These are phyloP conservation scores for Lippia alba DNA, from an alignment of 305 asterid species.

Conservation along the genomic window DNA sequence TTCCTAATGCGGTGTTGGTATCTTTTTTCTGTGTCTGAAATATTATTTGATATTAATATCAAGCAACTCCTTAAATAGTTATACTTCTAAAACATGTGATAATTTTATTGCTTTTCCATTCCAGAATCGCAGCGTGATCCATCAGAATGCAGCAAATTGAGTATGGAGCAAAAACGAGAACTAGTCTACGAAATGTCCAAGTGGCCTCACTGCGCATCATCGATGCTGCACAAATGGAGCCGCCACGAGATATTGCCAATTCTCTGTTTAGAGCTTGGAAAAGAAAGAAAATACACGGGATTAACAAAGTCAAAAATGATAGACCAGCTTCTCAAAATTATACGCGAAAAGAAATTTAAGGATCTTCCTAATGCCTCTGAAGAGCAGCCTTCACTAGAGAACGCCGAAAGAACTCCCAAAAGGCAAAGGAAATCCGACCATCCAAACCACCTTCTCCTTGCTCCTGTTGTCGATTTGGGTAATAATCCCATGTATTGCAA, in stretches of 20 bases:
- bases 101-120: conserved; percentile 21
- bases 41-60: neutral
- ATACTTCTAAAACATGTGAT: conserved; percentile 3
- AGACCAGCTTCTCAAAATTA: conserved; percentile 65
- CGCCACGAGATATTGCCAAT: conserved; percentile 76
- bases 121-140: conserved; percentile 67
- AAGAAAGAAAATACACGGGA: conserved; percentile 74
- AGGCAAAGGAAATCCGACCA: conserved; percentile 68
- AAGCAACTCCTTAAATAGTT: neutral
- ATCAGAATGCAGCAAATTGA: conserved; percentile 59
- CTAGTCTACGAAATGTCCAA: conserved; percentile 66
- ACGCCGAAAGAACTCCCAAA: conserved; percentile 51
- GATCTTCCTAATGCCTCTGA: conserved; percentile 35
- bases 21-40: conserved; percentile 4
- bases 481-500: conserved; percentile 46
- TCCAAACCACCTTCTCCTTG: conserved; percentile 31
- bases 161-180: conserved; percentile 76
- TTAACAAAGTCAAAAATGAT: conserved; percentile 69
- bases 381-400: conserved; percentile 43
- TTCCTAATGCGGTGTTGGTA: neutral
- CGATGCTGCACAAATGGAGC: conserved; percentile 67
- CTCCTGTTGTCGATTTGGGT: conserved; percentile 38
- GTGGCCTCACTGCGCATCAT: conserved; percentile 68
- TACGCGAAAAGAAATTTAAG: conserved; percentile 51
- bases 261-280: conserved; percentile 80